Conservation (phyloP, 192 early-diverging fungal species). For the Rhizophlyctis rosea region DNA sequence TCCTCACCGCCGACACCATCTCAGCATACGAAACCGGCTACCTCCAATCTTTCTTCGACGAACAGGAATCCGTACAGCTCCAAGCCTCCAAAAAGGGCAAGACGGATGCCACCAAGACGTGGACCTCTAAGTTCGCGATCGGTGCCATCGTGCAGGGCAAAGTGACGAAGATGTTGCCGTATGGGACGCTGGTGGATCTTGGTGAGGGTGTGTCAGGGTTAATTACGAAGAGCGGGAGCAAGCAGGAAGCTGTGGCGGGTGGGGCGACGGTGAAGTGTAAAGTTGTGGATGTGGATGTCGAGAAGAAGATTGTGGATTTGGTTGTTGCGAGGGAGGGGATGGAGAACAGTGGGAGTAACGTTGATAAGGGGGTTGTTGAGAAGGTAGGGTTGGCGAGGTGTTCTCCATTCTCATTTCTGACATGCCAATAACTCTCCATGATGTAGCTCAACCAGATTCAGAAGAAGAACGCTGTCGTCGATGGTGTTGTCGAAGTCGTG, state of each 20-base stretch:
- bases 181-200: conserved; percentile 53
- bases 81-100: neutral
- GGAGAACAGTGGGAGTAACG: conserved; percentile 15
- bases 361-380: neutral
- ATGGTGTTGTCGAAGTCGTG: conserved; percentile 66
- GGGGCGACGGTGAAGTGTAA: conserved; percentile 51
- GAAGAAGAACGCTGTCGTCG: conserved; percentile 30
- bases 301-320: conserved; percentile 63
- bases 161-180: conserved; percentile 51
- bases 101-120: conserved; percentile 7
- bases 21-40: conserved; percentile 16
- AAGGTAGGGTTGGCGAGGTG: conserved; percentile 3
- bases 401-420: neutral
- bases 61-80: conserved; percentile 17
- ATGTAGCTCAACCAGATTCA: conserved; percentile 6
- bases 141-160: conserved; percentile 48
- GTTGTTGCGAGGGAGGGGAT: conserved; percentile 22
- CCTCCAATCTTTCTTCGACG: conserved; percentile 34
- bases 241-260: conserved; percentile 31
- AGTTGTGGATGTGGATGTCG: conserved; percentile 69
- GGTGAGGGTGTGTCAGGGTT: conserved; percentile 51
- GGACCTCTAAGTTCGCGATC: conserved; percentile 21
- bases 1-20: neutral
- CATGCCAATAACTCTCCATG: neutral
- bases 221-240: conserved; percentile 49